A percentile compares a stretch with the other conserved stretches of the same genome.
phyloP scores from a whole-genome alignment of 208 protist species.

The Leishmania mexicana region DNA sequence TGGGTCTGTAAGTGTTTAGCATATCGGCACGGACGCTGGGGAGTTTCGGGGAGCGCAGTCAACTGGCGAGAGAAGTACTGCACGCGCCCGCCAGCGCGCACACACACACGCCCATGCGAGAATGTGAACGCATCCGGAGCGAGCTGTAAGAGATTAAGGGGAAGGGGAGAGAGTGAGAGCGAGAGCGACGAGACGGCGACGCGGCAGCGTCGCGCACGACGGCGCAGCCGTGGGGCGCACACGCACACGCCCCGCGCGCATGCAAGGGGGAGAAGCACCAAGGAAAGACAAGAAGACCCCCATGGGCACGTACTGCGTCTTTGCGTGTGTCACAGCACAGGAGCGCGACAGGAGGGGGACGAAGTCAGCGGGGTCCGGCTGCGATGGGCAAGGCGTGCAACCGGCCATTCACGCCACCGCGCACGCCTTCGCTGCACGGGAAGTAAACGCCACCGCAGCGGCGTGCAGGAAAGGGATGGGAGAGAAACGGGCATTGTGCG shows the following conservation, averaged over 20 bases:
- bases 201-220: background rate
- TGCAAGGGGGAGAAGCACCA: background rate
- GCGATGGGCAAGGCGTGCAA: background rate
- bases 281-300: background rate
- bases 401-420: background rate
- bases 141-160: background rate
- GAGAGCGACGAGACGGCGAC: too few species aligned
- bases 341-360: background rate
- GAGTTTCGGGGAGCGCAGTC: background rate
- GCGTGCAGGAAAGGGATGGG: conserved; percentile 1
- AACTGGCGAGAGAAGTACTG: background rate
- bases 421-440: background rate
- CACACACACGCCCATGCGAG: background rate
- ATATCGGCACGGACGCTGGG: background rate
- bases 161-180: background rate
- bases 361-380: background rate
- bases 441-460: background rate
- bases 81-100: background rate
- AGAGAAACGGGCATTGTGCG: background rate
- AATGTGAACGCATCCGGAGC: background rate
- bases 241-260: background rate
- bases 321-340: background rate
- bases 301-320: background rate
- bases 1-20: background rate
- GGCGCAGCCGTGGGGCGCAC: background rate